Conservation (phyloP, 345 rosid genomes). For the Arabis hirsuta region DNA sequence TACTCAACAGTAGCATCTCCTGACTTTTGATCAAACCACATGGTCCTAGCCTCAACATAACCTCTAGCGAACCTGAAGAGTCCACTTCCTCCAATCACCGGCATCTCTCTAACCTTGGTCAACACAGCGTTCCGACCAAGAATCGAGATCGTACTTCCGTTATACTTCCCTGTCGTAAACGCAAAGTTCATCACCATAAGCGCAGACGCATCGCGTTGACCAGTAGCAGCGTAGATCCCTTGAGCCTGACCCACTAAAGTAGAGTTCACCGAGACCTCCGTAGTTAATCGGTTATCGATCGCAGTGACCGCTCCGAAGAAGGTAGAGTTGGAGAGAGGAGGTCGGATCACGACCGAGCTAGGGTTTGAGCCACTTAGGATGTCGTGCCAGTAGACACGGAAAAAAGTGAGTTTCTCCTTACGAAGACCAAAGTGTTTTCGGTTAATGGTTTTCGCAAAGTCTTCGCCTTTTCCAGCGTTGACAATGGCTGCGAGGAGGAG, state of each 20-base stretch:
- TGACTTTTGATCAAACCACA: slow-evolving; percentile 28
- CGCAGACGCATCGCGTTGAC: slow-evolving; percentile 40
- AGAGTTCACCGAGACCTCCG: slow-evolving; percentile 45
- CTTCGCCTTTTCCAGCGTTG: slow-evolving; percentile 18
- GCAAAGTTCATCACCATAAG: slow-evolving; percentile 57
- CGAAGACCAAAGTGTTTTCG: slow-evolving; percentile 23
- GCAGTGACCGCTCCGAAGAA: slow-evolving; percentile 42
- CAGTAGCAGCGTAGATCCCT: slow-evolving; percentile 48
- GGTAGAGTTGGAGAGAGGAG: slow-evolving; percentile 41
- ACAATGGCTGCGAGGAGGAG: slow-evolving; percentile 20
- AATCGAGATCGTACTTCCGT: slow-evolving; percentile 51
- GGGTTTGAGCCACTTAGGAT: slow-evolving; percentile 50
- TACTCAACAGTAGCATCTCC: slow-evolving; percentile 57
- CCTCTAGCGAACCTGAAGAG: slow-evolving; percentile 68
- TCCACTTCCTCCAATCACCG: slow-evolving; percentile 67
- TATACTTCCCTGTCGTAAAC: slow-evolving; percentile 51
- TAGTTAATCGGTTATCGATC: slow-evolving; percentile 53
- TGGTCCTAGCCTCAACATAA: slow-evolving; percentile 56
- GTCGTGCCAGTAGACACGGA: slow-evolving; percentile 68
- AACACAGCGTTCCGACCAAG: slow-evolving; percentile 53
- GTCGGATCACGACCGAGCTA: slow-evolving; percentile 37
- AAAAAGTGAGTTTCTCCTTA: slow-evolving; percentile 53
- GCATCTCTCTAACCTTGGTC: slow-evolving; percentile 57
- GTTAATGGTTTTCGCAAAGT: slow-evolving; percentile 24
- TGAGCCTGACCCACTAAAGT: slow-evolving; percentile 51